Evolutionary conservation across 2,329 filamentous ascomycete genomes (phyloP).

Genomic region (Phaeophleospora eucalypticola): DNA sequence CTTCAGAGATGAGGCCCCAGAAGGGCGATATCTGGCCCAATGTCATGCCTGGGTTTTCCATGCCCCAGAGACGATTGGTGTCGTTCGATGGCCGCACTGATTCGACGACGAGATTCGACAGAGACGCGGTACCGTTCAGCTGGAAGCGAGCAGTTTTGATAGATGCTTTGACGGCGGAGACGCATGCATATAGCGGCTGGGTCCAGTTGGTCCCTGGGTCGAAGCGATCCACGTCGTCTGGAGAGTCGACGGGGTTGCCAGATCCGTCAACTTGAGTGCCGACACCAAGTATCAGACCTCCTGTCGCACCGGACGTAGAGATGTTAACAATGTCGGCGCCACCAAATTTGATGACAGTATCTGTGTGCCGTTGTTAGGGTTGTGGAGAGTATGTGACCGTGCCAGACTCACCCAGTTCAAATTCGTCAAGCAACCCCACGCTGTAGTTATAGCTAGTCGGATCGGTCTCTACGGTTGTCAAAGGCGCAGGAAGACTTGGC

Average conservation of each 20-base stretch:
- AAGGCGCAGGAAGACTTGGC: no score
- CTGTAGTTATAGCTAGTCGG: no score
- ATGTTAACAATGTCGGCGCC: slow-evolving; percentile 4
- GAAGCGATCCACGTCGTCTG: neutral
- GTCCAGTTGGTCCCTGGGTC: slow-evolving; percentile 5
- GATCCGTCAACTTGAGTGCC: slow-evolving; percentile 2
- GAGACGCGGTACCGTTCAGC: slow-evolving; percentile 11
- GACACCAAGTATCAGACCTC: slow-evolving; percentile 6
- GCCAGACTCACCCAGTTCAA: no score
- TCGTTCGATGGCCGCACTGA: no score
- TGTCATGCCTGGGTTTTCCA: no score
- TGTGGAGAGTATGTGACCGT: no score
- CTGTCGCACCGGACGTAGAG: neutral
- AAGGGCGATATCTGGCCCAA: no score
- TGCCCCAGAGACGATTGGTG: no score
- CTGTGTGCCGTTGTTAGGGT: no score
- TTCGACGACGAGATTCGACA: slow-evolving; percentile 14
- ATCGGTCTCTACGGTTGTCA: no score
- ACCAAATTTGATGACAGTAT: slow-evolving; percentile 2
- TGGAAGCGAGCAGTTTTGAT: slow-evolving; percentile 12
- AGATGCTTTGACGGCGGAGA: slow-evolving; percentile 3
- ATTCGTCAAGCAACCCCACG: no score
- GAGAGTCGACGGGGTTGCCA: slow-evolving; percentile 3
- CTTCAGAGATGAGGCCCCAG: no score
- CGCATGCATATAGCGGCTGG: slow-evolving; percentile 9